These are phyloP conservation scores for Phytophthora pini DNA, from an alignment of 352 stramenopile species.

Conservation along the genomic window DNA sequence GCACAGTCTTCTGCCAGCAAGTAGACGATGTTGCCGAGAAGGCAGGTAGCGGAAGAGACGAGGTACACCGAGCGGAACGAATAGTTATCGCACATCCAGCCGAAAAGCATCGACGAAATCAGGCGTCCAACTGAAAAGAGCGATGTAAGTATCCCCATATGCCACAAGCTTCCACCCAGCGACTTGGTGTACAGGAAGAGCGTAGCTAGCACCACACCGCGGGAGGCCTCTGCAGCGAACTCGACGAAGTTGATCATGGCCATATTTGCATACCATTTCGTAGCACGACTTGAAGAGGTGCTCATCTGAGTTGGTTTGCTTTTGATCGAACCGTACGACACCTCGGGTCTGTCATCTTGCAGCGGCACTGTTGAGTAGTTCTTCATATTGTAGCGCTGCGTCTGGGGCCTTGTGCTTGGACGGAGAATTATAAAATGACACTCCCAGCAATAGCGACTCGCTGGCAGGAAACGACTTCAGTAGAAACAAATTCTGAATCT, in stretches of 20 bases:
- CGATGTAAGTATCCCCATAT: constrained; percentile 78
- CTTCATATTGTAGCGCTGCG: constrained; percentile 1
- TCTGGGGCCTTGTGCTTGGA: neutral
- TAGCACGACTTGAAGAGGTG: constrained; percentile 7
- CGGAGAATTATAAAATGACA: constrained; percentile 7
- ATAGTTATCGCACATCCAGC: constrained; percentile 80
- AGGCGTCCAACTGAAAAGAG: constrained; percentile 75
- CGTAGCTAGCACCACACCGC: constrained; percentile 72
- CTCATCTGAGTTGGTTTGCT: constrained; percentile 5
- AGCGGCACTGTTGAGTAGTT: constrained; percentile 32
- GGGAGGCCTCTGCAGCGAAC: constrained; percentile 73
- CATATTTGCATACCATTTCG: constrained; percentile 73
- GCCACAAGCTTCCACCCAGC: constrained; percentile 60
- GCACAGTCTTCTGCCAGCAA: constrained; percentile 61
- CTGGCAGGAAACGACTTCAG: constrained; percentile 4
- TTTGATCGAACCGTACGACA: constrained; percentile 27
- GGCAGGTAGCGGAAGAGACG: constrained; percentile 61
- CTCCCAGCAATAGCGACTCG: neutral
- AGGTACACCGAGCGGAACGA: constrained; percentile 80
- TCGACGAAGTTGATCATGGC: constrained; percentile 81
- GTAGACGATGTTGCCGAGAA: constrained; percentile 72
- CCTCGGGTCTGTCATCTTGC: constrained; percentile 9
- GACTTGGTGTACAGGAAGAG: constrained; percentile 84
- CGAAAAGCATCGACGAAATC: constrained; percentile 78
- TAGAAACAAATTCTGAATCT: constrained; percentile 20